Conservation (phyloP, 805 yeast genomes). For the Wickerhamiella dianesei region DNA sequence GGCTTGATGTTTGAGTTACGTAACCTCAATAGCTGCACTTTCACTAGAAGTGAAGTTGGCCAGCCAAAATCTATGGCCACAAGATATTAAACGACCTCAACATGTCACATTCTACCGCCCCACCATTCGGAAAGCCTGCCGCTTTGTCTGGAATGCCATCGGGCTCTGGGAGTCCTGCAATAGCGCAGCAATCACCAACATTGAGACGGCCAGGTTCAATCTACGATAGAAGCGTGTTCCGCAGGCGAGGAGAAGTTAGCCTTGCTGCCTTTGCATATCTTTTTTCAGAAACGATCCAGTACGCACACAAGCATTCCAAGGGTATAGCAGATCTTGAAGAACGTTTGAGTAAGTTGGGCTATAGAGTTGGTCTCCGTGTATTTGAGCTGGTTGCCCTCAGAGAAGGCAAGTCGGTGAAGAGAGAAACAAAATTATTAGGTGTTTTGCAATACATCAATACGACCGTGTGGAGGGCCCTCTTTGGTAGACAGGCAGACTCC, state of each 20-base stretch:
- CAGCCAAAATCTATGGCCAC: too few relatives aligned
- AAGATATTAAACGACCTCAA: too few relatives aligned
- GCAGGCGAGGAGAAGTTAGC: constrained; percentile 55
- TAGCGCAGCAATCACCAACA: neutral
- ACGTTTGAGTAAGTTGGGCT: constrained; percentile 58
- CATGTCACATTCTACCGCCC: neutral
- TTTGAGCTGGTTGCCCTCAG: constrained; percentile 57
- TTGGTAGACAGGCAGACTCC: constrained; percentile 62
- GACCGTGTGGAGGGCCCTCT: constrained; percentile 56
- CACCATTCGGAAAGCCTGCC: neutral
- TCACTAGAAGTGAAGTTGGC: too few relatives aligned
- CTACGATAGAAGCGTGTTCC: constrained; percentile 55
- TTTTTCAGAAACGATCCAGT: constrained; percentile 56
- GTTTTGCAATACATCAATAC: constrained; percentile 60
- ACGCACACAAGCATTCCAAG: constrained; percentile 45
- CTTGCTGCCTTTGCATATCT: constrained; percentile 53
- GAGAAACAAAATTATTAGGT: constrained; percentile 55
- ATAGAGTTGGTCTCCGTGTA: constrained; percentile 58
- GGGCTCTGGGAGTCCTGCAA: neutral
- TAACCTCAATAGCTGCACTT: too few relatives aligned
- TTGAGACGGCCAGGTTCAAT: constrained; percentile 22
- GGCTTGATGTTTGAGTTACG: too few relatives aligned
- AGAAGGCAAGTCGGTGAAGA: constrained; percentile 51
- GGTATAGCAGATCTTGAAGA: constrained; percentile 53
- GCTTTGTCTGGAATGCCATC: neutral